A percentile compares a stretch with the other conserved stretches of the same genome.
Evolutionary conservation across 768 basidiomycete species (phyloP).

Genomic region (Mycena galopus): DNA sequence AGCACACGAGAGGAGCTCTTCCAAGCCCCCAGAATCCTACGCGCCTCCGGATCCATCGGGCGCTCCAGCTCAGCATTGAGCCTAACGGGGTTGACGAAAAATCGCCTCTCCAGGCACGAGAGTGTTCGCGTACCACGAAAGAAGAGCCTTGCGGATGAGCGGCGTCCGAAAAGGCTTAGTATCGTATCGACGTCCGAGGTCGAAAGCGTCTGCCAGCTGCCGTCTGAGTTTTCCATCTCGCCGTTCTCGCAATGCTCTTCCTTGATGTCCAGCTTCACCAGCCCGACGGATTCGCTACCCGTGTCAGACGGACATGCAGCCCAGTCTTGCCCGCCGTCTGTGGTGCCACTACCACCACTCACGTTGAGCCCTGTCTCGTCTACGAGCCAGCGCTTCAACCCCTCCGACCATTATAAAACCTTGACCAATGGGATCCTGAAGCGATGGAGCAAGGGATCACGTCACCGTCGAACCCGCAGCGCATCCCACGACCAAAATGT

Average conservation of each 20-base stretch:
- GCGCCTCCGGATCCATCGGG: conserved; percentile 54
- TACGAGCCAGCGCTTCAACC: conserved; percentile 16
- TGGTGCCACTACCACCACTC: not conserved
- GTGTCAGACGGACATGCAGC: conserved; percentile 33
- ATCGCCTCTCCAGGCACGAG: conserved; percentile 74
- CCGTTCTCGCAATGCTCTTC: conserved; percentile 56
- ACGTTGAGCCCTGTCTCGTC: conserved; percentile 4
- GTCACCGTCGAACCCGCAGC: conserved; percentile 37
- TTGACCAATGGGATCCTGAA: conserved; percentile 32
- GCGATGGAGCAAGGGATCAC: conserved; percentile 34
- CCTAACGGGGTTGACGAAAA: conserved; percentile 73
- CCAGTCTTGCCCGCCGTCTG: conserved; percentile 30
- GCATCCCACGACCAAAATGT: conserved; percentile 32
- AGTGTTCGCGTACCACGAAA: conserved; percentile 76
- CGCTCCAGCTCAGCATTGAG: conserved; percentile 72
- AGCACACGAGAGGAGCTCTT: conserved; percentile 74
- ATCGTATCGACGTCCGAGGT: conserved; percentile 49
- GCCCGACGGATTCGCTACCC: conserved; percentile 35
- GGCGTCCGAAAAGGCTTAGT: conserved; percentile 52
- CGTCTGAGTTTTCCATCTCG: conserved; percentile 47
- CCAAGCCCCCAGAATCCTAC: conserved; percentile 61
- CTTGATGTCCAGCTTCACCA: conserved; percentile 38
- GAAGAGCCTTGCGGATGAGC: conserved; percentile 58
- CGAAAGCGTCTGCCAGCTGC: conserved; percentile 38
- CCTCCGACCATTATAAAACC: conserved; percentile 20